Evolutionary conservation across 306 rosid genomes (phyloP).

Genomic region (Sesbania bispinosa): DNA sequence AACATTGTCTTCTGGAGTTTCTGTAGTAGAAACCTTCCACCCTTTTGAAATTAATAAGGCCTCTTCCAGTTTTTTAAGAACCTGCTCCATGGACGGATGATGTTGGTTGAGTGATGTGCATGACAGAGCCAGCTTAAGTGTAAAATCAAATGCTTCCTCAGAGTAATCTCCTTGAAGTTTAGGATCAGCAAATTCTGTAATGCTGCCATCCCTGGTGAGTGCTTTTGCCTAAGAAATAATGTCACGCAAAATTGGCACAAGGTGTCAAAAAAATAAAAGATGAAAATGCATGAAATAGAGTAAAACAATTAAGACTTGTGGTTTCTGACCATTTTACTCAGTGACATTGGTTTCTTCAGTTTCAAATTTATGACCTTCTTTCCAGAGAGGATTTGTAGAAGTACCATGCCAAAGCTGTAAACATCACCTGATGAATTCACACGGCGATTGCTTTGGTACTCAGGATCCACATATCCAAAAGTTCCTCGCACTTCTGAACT

Average conservation of each 20-base stretch:
- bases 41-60: constrained; percentile 27
- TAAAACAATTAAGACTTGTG: not conserved
- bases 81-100: constrained; percentile 37
- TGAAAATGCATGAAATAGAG: not conserved
- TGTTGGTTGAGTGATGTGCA: constrained; percentile 33
- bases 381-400: constrained; percentile 64
- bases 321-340: constrained; percentile 47
- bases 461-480: constrained; percentile 66
- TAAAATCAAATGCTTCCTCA: constrained; percentile 35
- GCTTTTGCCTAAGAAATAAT: constrained; percentile 27
- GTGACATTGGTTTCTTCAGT: constrained; percentile 50
- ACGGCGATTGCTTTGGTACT: constrained; percentile 47
- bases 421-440: constrained; percentile 60
- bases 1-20: constrained; percentile 7
- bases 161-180: constrained; percentile 38
- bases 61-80: constrained; percentile 34
- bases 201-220: constrained; percentile 20
- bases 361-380: constrained; percentile 56
- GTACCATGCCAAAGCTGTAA: constrained; percentile 61
- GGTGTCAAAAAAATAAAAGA: not conserved
- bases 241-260: not conserved
- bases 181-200: constrained; percentile 36
- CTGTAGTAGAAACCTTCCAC: constrained; percentile 24
- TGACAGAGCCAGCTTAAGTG: constrained; percentile 34
- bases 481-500: constrained; percentile 73